Base-by-base conservation (phyloP, 2,329 filamentous ascomycete species). In the Trichoderma pleuroti region DNA sequence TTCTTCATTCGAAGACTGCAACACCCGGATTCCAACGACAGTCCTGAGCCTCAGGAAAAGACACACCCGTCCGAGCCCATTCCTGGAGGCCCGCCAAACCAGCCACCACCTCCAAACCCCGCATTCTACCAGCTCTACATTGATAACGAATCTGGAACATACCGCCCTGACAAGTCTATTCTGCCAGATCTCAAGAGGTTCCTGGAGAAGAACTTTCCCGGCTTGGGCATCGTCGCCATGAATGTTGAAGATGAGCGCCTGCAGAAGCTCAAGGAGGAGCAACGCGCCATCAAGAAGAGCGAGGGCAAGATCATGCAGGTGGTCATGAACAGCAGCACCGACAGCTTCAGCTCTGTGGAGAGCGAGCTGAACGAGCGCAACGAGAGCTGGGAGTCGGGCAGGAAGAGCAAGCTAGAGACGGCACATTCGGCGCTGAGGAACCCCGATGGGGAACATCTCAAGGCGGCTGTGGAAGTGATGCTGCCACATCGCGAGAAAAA, bases 71-170 rank as follows among this genome's bases (percentile, higher is more conserved):
- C 83, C 0, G 76, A 85, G 1, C 81, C 86, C 3, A 61, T 86
- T 2, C 80, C 81, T 5, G 83, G 80, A n/a, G 87, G 83, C 0
- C 85, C 85, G 4, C 85, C 84, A 1, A 72, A 79, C 18, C 76
- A 78, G 0, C 73, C 80, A 0, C 85, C 85, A 4, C 86, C 84
- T 0, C 74, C 78, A 16, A 80, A 85, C 70, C 87, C 83, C n/a
- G 78, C 80, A 66, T 85, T 86, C 77, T 98, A 97, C 79, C 92
- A 97, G 78, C 87, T 98, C 10, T 85, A 96, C 73, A 98, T 98
- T 77, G 95, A 98, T 83, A 98, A 98, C 77, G 95, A 97, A 80
- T 93, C 91, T 68, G 95, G 95, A 12, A 98, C 95, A 0, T 98
- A 98, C 80, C 88, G 95, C 0, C 95, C 95, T 0, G 93, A 97